Conservation (phyloP, 176 grass and related monocot species). For the Pontederia paniculata region DNA sequence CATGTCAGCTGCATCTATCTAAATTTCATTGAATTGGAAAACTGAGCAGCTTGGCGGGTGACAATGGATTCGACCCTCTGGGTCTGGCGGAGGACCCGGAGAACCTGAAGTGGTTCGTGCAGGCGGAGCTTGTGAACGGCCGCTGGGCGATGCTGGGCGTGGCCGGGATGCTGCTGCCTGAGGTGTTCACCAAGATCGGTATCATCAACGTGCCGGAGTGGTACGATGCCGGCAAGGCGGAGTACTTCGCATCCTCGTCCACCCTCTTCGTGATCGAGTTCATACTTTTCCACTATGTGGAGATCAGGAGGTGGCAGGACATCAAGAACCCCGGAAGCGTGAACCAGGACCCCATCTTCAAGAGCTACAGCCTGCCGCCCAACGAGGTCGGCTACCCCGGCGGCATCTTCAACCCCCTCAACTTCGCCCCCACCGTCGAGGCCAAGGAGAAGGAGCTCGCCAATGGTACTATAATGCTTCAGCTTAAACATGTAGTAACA, state of each 20-base stretch:
- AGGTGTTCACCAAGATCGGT: constrained; percentile 60
- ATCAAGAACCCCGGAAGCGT: constrained; percentile 13
- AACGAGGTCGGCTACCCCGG: constrained; percentile 8
- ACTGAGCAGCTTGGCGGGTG: constrained; percentile 37
- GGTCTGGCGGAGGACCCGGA: constrained; percentile 71
- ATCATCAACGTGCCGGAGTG: constrained; percentile 54
- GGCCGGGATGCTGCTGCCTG: constrained; percentile 70
- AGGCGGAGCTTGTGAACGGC: constrained; percentile 73
- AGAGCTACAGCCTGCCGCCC: constrained; percentile 19
- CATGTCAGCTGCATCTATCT: too few species aligned
- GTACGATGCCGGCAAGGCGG: constrained; percentile 75
- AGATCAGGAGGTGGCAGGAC: constrained; percentile 18
- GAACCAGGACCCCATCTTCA: constrained; percentile 18
- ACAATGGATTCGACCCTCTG: constrained; percentile 75
- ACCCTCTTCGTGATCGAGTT: constrained; percentile 20
- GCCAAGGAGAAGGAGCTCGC: too few species aligned
- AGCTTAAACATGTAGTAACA: too few species aligned
- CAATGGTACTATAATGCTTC: too few species aligned
- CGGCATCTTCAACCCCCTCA: constrained; percentile 18
- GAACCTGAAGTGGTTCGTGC: constrained; percentile 79
- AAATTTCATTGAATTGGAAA: too few species aligned
- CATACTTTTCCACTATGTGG: constrained; percentile 16
- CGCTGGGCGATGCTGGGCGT: constrained; percentile 95
- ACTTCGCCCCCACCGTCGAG: background rate
- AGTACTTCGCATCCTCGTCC: constrained; percentile 13